Conservation (phyloP, 2,329 filamentous ascomycete species). For the Fusarium subtropicale region DNA sequence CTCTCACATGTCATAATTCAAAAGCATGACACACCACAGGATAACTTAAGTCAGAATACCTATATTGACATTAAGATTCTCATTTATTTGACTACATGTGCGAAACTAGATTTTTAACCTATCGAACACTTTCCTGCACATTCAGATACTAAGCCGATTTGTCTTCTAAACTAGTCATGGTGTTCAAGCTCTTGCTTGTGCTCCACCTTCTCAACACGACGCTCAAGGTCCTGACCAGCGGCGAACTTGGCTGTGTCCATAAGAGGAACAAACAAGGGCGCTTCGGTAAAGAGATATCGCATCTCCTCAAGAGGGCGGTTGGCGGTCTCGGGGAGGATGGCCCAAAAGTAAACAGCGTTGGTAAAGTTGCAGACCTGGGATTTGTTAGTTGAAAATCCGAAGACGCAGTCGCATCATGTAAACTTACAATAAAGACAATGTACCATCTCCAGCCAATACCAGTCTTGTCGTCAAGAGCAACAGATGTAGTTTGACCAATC, state of each 20-base stretch:
- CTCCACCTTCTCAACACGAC: constrained; percentile 26
- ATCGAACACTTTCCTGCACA: neutral
- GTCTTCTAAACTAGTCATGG: neutral
- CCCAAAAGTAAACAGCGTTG: constrained; percentile 66
- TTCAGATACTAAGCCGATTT: neutral
- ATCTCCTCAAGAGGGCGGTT: constrained; percentile 74
- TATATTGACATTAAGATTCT: neutral
- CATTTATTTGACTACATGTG: neutral
- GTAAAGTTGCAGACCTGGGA: constrained; percentile 36
- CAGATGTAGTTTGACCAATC: constrained; percentile 72
- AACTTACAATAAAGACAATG: constrained; percentile 49
- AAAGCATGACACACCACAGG: neutral
- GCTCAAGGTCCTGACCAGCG: constrained; percentile 27
- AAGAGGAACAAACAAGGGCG: constrained; percentile 24
- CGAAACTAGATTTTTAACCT: neutral
- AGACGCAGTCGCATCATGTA: fast-evolving
- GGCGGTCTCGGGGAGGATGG: constrained; percentile 73
- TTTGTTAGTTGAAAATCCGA: fast-evolving
- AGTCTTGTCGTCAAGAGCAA: constrained; percentile 53
- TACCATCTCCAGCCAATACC: constrained; percentile 58
- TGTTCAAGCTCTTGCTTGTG: constrained; percentile 31
- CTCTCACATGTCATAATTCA: neutral
- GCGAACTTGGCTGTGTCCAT: constrained; percentile 44
- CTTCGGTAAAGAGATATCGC: constrained; percentile 51
- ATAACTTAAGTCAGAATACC: neutral